phyloP scores from a whole-genome alignment of 2,329 filamentous ascomycete genomes.

The Colletotrichum sidae region DNA sequence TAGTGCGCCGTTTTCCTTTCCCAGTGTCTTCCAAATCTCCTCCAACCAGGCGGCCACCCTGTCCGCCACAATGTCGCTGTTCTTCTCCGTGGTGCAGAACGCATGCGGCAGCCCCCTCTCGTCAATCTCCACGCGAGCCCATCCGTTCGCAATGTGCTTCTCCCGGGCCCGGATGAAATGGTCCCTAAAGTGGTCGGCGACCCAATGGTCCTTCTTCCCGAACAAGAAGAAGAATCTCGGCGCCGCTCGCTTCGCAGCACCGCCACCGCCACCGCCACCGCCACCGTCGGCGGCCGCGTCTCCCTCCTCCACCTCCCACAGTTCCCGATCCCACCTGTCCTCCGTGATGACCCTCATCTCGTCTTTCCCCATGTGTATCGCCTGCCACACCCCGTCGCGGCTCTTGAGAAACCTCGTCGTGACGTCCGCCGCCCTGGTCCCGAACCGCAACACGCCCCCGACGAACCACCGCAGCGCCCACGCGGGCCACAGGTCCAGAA shows the following conservation, averaged over 20 bases:
- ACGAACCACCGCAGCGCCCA: constrained; percentile 57
- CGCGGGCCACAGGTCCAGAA: constrained; percentile 57
- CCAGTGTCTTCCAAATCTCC: constrained; percentile 28
- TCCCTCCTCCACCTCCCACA: constrained; percentile 61
- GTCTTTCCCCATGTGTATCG: constrained; percentile 68
- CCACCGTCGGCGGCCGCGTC: constrained; percentile 28
- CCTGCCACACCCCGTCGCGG: constrained; percentile 69
- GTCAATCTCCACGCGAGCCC: constrained; percentile 65
- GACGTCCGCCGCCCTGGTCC: constrained; percentile 58
- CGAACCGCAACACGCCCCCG: constrained; percentile 58
- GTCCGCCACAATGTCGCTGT: constrained; percentile 29
- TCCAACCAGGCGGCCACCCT: constrained; percentile 32
- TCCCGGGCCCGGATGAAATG: constrained; percentile 62
- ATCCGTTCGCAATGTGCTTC: constrained; percentile 48
- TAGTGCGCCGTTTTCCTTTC: neutral
- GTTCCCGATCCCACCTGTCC: constrained; percentile 68
- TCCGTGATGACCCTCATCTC: constrained; percentile 70
- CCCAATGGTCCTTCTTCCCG: constrained; percentile 71
- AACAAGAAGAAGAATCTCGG: constrained; percentile 71
- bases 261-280: constrained; percentile 29
- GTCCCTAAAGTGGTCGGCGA: constrained; percentile 66
- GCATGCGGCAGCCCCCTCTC: constrained; percentile 68
- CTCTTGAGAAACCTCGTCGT: constrained; percentile 67
- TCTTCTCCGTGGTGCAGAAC: constrained; percentile 61
- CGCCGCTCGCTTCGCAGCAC: constrained; percentile 31